Percentiles rank a stretch among this genome's conserved stretches.
These are phyloP conservation scores for Candida berthetii DNA, from an alignment of 805 yeast species.

Conservation along the genomic window DNA sequence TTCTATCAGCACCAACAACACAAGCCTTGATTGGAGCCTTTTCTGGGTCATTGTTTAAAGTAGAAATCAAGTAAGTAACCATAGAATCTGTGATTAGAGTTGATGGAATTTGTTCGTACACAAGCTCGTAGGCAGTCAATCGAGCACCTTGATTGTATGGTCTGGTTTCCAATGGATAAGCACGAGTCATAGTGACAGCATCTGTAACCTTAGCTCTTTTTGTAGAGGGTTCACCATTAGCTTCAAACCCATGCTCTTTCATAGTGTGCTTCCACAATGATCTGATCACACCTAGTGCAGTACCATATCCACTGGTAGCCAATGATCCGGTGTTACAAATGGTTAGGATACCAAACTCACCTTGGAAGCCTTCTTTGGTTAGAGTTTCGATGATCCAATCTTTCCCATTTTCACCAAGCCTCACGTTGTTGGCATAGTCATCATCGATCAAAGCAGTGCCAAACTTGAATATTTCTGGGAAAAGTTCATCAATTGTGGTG, in stretches of 20 bases:
- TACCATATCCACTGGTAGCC: constrained; percentile 97
- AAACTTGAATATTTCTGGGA: constrained; percentile 32
- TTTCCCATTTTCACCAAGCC: constrained; percentile 79
- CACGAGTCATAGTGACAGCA: constrained; percentile 53
- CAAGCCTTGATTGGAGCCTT: constrained; percentile 75
- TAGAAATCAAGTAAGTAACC: constrained; percentile 70
- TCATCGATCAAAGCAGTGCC: constrained; percentile 57
- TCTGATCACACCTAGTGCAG: constrained; percentile 90
- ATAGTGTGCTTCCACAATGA: constrained; percentile 47
- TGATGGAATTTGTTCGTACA: constrained; percentile 81
- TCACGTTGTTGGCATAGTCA: constrained; percentile 72
- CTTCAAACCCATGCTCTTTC: constrained; percentile 1
- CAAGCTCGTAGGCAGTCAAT: constrained; percentile 84
- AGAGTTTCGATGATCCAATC: constrained; percentile 49
- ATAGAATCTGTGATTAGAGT: constrained; percentile 87
- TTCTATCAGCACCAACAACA: constrained; percentile 93
- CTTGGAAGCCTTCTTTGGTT: constrained; percentile 40
- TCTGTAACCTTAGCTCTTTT: constrained; percentile 20
- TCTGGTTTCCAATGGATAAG: constrained; percentile 87
- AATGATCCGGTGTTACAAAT: constrained; percentile 95
- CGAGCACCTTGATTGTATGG: constrained; percentile 97
- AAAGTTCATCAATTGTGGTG: constrained; percentile 20
- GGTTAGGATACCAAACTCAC: constrained; percentile 77
- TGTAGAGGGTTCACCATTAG: constrained; percentile 15
- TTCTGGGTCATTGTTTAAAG: constrained; percentile 22